phyloP scores from a whole-genome alignment of 1,284 basidiomycete species.

The Leccinum ambiguum region DNA sequence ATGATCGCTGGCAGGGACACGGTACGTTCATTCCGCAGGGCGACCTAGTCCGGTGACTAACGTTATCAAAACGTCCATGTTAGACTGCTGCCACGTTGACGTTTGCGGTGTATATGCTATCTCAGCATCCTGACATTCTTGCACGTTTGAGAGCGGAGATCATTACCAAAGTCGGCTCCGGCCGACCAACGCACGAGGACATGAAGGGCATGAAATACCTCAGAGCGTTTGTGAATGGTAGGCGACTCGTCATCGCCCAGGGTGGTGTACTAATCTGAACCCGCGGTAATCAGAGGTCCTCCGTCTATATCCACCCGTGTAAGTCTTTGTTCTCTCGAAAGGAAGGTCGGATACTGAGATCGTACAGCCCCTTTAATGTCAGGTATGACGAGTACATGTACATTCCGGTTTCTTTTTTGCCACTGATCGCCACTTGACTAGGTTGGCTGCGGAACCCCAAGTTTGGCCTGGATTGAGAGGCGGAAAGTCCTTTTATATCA shows the following conservation, averaged over 20 bases:
- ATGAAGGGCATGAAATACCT: constrained; percentile 56
- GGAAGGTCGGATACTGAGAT: constrained; percentile 3
- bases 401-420: neutral
- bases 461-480: constrained; percentile 26
- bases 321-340: constrained; percentile 20
- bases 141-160: constrained; percentile 52
- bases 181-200: constrained; percentile 50
- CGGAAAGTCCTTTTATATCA: constrained; percentile 24
- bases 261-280: constrained; percentile 4
- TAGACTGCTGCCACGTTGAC: constrained; percentile 54
- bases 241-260: constrained; percentile 8
- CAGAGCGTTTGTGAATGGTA: constrained; percentile 59
- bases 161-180: constrained; percentile 42
- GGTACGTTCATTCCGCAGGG: constrained; percentile 22
- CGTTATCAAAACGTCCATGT: constrained; percentile 10
- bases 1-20: constrained; percentile 43
- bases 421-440: constrained; percentile 18
- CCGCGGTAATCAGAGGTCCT: constrained; percentile 46
- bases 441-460: constrained; percentile 29
- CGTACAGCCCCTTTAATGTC: constrained; percentile 46
- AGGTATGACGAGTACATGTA: constrained; percentile 30
- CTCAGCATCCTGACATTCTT: constrained; percentile 47
- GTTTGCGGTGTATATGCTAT: constrained; percentile 53
- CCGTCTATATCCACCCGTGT: constrained; percentile 60
- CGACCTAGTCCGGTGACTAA: constrained; percentile 4